Evolutionary conservation across 768 basidiomycete species (phyloP).

Genomic region (Lactarius pseudohatsudake): DNA sequence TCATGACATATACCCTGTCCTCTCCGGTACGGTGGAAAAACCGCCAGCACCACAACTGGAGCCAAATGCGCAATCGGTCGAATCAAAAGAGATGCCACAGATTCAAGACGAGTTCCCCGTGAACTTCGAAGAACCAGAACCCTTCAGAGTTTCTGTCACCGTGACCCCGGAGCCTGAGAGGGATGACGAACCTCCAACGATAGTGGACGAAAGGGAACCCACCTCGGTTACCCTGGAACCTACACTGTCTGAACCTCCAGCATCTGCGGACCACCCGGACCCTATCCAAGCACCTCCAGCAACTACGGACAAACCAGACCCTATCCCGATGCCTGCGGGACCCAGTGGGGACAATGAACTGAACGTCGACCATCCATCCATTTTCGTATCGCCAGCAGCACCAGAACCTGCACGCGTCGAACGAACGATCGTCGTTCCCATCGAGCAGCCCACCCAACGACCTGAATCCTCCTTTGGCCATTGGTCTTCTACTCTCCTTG

Average conservation of each 20-base stretch:
- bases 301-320: not conserved
- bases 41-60: not conserved
- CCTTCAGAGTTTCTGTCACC: not conserved
- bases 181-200: not conserved
- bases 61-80: not conserved
- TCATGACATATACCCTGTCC: not conserved
- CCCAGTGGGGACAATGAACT: not conserved
- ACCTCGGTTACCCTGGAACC: not conserved
- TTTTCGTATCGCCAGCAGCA: not conserved
- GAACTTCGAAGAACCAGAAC: not conserved
- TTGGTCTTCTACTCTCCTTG: conserved; percentile 6
- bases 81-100: too few relatives aligned
- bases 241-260: not conserved
- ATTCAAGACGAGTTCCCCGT: not conserved
- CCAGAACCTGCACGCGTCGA: not conserved
- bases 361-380: not conserved
- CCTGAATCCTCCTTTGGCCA: not conserved
- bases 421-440: not conserved
- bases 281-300: not conserved
- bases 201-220: not conserved
- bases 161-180: not conserved
- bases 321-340: not conserved
- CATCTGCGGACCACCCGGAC: not conserved
- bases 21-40: not conserved
- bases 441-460: not conserved